Evolutionary conservation across 2,329 filamentous ascomycete species (phyloP), one percentile per base, ranked within the genome.

Genomic region (Fusarium burgessii): DNA sequence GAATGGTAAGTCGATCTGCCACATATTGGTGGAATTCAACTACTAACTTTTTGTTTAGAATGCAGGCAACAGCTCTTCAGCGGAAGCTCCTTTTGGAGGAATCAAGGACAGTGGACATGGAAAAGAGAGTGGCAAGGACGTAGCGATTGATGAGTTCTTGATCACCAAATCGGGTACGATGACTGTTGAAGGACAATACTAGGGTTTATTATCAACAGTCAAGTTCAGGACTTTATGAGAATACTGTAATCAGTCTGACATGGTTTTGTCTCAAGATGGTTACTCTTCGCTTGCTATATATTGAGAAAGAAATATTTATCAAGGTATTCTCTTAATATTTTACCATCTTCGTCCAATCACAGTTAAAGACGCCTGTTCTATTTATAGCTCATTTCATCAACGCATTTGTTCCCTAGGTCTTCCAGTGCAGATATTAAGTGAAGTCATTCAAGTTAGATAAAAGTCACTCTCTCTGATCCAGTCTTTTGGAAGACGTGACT

Each of bases 131-230:
- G 82, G 82, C 36, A 83, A 83, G 61, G 82, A 84, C 35, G 77
- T 83, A 6, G 82, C 82, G 0, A 78, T 84, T n/a, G 78, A 83
- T 23, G 82, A 84, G 64, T 84, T 81, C 29, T 74, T 84, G 15
- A 77, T 83, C n/a, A 81, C 80, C 2, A 84, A 84, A 73, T 82
- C 81, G 4, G 68, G 66, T 1, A 70, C 68, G 0, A 25, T 70
- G 15, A 54, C 61, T 2, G 23, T 70, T 1, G 66, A 64, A 3
- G 64, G 49, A 2, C 58, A 61, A 2, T 41, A 47, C 17, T 61
- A 9, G 17, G 1, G 1, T 55, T 1, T 13, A 3, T 15, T 1
- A n/a, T n/a, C n/a, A n/a, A n/a, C n/a, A n/a, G n/a, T n/a, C n/a
- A n/a, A n/a, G n/a, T n/a, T n/a, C n/a, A n/a, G n/a, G n/a, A n/a